Evolutionary conservation across 2,329 filamentous ascomycete species (phyloP), one percentile per base, ranked within the genome.

Genomic region (Fusarium tanahbumbuense): DNA sequence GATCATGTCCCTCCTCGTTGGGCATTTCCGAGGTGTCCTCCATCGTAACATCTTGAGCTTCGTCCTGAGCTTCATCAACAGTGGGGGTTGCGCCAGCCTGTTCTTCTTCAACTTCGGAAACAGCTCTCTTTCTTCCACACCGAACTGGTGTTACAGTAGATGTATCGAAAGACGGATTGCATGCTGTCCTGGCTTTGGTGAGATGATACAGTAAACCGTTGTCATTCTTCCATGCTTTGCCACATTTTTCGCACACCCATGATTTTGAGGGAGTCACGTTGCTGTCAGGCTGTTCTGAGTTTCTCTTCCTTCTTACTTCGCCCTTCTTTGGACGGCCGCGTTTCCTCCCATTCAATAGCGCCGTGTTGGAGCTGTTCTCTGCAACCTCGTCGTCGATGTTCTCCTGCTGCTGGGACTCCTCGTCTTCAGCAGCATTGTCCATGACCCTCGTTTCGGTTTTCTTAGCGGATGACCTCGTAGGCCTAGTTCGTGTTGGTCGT

Each of bases 181-280:
- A 89, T 16, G 81, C 23, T 6, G 84, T 85, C 62, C 80, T 80
- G 2, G 87, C 86, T 70, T 88, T 89, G 34, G 83, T 84, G 16
- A 85, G 76, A 66, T 89, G 87, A 72, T 89, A 89, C 53, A 88
- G 86, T 18, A 89, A 78, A 0, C 87, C 87, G 47, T 87, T 79
- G 34, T 85, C 81, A 54, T 89, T 89, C 75, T 88, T 88, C 86
- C 87, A 89, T 13, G 76, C 78, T 5, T 82, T 83, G 12, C 83
- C 83, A 62, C 87, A 89, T 45, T 83, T 85, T 12, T 86, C 82
- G 65, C 87, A 89, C 22, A 77, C 79, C 71, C 79, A 88, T 3
- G 78, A 70, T 28, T 78, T 78, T 18, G 68, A 60, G 34, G 47
- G 60, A n/a, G 73, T 50, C 8, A 55, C 67, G 55, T 41, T 70